Evolutionary conservation across 1,139 yeast genomes (phyloP).

Genomic region (Protomyces inundatus): DNA sequence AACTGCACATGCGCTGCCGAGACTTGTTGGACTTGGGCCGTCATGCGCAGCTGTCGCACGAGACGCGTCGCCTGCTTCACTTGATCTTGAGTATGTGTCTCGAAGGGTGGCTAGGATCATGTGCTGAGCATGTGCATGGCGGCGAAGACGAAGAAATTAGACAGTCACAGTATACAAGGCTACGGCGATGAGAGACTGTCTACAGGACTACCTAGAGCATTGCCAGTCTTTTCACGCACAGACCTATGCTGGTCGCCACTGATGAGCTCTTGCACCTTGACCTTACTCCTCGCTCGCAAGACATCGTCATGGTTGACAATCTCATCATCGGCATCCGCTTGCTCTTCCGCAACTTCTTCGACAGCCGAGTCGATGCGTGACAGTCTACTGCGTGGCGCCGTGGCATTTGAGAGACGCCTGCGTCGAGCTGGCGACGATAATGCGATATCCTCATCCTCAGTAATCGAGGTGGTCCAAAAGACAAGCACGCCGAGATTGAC

Average conservation of each 20-base stretch:
- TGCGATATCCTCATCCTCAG: neutral
- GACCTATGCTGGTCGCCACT: neutral
- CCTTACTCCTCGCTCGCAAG: neutral
- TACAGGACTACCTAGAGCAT: neutral
- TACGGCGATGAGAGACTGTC: no score
- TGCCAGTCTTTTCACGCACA: neutral
- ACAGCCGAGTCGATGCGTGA: neutral
- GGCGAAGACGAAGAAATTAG: no score
- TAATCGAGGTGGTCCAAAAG: conserved; percentile 30
- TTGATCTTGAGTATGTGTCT: no score
- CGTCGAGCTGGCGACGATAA: neutral
- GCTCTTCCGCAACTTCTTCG: neutral
- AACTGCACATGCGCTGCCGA: neutral
- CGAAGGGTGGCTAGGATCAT: no score
- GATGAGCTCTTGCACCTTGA: neutral
- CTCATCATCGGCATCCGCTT: neutral
- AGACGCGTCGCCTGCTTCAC: no score
- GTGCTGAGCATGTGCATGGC: no score
- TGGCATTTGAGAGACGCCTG: neutral
- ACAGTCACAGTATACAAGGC: no score
- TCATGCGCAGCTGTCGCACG: neutral
- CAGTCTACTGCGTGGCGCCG: neutral
- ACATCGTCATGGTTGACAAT: neutral
- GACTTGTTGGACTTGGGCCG: neutral
- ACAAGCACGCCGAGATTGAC: conserved; percentile 43